Evolutionary conservation across 225 moss, liverwort and hornwort genomes (phyloP), one percentile per base, ranked within the genome.

Genomic region (Takakia lepidozioides): DNA sequence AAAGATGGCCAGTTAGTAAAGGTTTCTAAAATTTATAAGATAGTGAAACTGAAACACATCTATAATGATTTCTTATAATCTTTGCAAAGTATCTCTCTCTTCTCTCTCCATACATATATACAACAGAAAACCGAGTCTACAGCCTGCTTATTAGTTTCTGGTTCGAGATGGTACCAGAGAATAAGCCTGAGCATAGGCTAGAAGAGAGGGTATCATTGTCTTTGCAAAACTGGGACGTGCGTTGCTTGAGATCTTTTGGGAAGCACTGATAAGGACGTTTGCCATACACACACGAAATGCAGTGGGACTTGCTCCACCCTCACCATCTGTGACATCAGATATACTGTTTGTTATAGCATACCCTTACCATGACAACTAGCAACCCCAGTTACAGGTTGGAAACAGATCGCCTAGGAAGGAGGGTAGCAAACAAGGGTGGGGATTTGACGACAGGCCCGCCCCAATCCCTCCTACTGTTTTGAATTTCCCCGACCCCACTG

Each of bases 271-370:
- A 61, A 98, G 55, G 44, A 81, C 87, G 58, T 98, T 98, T 25
- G 91, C 98, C 91, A 98, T 91, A 69, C 87, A 98, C 30, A 91
- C 26, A 32, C 91, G 91, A 42, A 83, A 87, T 38, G 69, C 63
- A 42, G 67, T 62, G 2, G 82, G 77, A 26, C 17, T 13, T 34
- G 16, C 6, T 10, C 1, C 37, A 2, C 29, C 35, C 21, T 28
- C n/a, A 20, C 51, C 22, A 22, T 14, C 20, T 51, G 32, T 32
- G 32, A 32, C 32, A 32, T 6, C 0, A 32, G 11, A 32, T n/a
- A n/a, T n/a, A n/a, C n/a, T n/a, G n/a, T n/a, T n/a, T n/a, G n/a
- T n/a, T n/a, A n/a, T n/a, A n/a, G n/a, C n/a, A n/a, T n/a, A n/a
- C n/a, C n/a, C n/a, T n/a, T n/a, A n/a, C n/a, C n/a, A n/a, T n/a